Base-by-base conservation (phyloP, 768 basidiomycete species). In the Lactarius deliciosus region DNA sequence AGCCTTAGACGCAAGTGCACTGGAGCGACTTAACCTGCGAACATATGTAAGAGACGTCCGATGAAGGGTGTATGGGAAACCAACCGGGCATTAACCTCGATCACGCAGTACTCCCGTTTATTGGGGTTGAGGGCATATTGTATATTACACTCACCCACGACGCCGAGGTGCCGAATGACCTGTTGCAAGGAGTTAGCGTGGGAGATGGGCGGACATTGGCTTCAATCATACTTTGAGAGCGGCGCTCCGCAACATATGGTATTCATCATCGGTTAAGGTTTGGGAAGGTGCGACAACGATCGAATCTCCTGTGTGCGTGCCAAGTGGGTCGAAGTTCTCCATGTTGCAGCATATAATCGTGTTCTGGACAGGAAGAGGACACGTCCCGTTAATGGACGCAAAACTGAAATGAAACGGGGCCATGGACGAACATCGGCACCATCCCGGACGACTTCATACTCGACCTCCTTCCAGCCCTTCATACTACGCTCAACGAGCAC, bases 391-490 rank as follows among this genome's bases (percentile, higher is more conserved):
- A 63, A 28, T 30, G 28, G 34, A 60, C 30, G 32, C 45, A 28
- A 53, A 30, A 16, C 43, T 2, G 32, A 15, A 25, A 40, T 36
- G 22, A 56, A 57, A 45, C 65, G 30, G 22, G 59, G 58, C 56
- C 64, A 28, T 54, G 20, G 5, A 86, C 91, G 71, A 77, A 94
- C 93, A 79, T 99, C 97, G 60, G 96, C 96, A 71, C 85, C 95
- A 76, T 99, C 97, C 62, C 97, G 91, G 73, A 98, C 97, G 68
- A 99, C 97, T 76, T 99, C 97, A 72, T 98, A 99, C 79, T 99
- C 97, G 69, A 98, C 84, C 79, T 99, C 97, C 76, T 99, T 99
- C 97, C 97, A 99, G 36, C 97, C 97, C 79, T 98, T 98, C 90
- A 99, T 92, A 72, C 91, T 93, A 59, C 95, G 91, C 79, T 98